Evolutionary conservation across 2,329 filamentous ascomycete species (phyloP).

Genomic region (Venturiaceae sp.): DNA sequence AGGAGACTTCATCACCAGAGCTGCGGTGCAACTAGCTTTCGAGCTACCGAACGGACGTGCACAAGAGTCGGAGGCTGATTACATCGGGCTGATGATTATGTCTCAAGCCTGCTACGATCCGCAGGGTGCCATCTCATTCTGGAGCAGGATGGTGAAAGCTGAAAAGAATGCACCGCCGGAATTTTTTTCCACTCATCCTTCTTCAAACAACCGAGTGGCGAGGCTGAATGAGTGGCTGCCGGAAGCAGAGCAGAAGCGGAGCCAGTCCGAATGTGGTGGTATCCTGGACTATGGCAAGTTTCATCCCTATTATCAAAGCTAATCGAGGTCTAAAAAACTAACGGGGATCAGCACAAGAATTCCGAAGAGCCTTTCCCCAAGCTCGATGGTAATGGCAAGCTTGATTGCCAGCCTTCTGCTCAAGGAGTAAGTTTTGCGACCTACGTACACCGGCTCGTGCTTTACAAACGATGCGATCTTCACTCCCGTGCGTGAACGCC

Average conservation of each 20-base stretch:
- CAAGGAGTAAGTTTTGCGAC: neutral
- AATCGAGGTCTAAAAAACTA: neutral
- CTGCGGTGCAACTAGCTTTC: constrained; percentile 54
- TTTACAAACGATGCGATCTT: neutral
- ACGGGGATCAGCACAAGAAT: neutral
- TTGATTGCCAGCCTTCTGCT: neutral
- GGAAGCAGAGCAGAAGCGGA: constrained; percentile 5
- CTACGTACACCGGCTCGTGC: neutral
- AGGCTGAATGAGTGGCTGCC: constrained; percentile 49
- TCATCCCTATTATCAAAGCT: neutral
- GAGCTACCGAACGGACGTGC: constrained; percentile 56
- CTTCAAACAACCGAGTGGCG: constrained; percentile 54
- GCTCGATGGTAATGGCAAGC: constrained; percentile 1
- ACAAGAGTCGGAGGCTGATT: constrained; percentile 71
- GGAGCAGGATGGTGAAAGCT: constrained; percentile 47
- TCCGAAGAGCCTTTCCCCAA: neutral
- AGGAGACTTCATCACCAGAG: constrained; percentile 26
- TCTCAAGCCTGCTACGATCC: constrained; percentile 70
- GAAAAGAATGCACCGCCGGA: constrained; percentile 49
- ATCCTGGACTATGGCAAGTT: neutral
- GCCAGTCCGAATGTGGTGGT: constrained; percentile 1
- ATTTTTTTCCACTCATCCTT: constrained; percentile 69
- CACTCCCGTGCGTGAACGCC: neutral
- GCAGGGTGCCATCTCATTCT: constrained; percentile 54
- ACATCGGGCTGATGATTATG: constrained; percentile 75